A percentile compares a stretch with the other conserved stretches of the same genome.
These are phyloP conservation scores for Candida methanosorbosa DNA, from an alignment of 805 yeast genomes.

Conservation along the genomic window DNA sequence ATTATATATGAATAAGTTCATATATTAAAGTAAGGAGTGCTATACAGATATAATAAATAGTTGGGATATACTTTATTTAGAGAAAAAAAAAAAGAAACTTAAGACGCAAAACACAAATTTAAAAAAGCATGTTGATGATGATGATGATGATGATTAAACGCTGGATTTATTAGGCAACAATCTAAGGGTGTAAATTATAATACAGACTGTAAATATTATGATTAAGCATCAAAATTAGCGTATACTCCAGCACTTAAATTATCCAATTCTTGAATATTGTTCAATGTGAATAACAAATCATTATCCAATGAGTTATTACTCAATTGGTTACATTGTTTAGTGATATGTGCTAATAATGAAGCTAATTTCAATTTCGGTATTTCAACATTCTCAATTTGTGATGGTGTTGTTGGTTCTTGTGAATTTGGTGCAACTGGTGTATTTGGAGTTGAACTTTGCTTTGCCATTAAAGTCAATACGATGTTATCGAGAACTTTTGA, in stretches of 20 bases:
- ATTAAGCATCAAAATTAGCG: constrained; percentile 49
- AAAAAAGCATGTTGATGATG: too few relatives aligned
- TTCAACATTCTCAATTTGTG: constrained; percentile 1
- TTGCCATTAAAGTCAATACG: constrained; percentile 7
- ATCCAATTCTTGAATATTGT: constrained; percentile 55
- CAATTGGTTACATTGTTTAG: constrained; percentile 46
- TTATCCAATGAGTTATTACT: constrained; percentile 23
- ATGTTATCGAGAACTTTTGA: constrained; percentile 40
- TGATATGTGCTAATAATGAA: constrained; percentile 56
- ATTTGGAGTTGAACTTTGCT: constrained; percentile 6
- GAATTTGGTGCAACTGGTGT: constrained; percentile 5
- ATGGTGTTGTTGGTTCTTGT: constrained; percentile 1
- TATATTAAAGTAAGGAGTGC: too few relatives aligned
- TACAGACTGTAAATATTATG: too few relatives aligned
- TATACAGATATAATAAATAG: too few relatives aligned
- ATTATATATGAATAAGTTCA: too few relatives aligned
- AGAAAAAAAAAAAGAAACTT: too few relatives aligned
- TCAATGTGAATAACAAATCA: constrained; percentile 28
- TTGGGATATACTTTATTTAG: too few relatives aligned
- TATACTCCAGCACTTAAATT: constrained; percentile 88
- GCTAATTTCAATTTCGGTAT: constrained; percentile 45
- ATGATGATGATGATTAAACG: too few relatives aligned
- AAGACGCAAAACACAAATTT: too few relatives aligned
- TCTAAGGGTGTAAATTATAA: too few relatives aligned
- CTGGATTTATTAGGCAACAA: too few relatives aligned